Evolutionary conservation across 352 stramenopile genomes (phyloP).

Genomic region (Globisporangium mamillatum): DNA sequence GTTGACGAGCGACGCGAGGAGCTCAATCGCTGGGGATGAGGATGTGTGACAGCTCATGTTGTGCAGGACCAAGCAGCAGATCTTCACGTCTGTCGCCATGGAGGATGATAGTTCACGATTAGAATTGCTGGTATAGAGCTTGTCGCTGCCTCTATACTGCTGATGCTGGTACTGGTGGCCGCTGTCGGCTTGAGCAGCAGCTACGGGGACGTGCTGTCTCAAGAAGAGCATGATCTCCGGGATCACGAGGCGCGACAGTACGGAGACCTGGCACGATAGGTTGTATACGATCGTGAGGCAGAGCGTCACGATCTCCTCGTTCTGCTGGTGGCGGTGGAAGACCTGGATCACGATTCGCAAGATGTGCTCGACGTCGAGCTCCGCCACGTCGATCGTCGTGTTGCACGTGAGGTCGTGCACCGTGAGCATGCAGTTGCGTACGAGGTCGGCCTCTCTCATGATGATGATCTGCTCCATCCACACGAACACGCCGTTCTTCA

Average conservation of each 20-base stretch:
- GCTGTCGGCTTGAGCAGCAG: not conserved
- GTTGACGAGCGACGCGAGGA: slow-evolving; percentile 49
- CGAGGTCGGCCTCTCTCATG: slow-evolving; percentile 68
- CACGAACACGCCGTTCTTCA: slow-evolving; percentile 59
- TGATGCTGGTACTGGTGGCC: not conserved
- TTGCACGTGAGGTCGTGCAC: slow-evolving; percentile 71
- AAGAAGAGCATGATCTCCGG: slow-evolving; percentile 60
- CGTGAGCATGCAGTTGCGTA: slow-evolving; percentile 77
- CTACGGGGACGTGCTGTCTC: slow-evolving; percentile 33
- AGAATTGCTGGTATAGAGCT: not conserved
- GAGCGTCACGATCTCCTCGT: slow-evolving; percentile 53
- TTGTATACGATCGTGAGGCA: slow-evolving; percentile 79
- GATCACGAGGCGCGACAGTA: slow-evolving; percentile 45
- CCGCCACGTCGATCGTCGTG: slow-evolving; percentile 42
- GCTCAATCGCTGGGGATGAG: not conserved
- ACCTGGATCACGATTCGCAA: slow-evolving; percentile 67
- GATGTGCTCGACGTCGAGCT: slow-evolving; percentile 63
- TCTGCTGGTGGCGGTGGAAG: slow-evolving; percentile 42
- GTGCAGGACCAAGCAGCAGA: slow-evolving; percentile 70
- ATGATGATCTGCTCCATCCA: slow-evolving; percentile 83
- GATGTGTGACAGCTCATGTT: slow-evolving; percentile 55
- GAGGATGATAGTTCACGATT: not conserved
- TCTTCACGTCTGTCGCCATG: slow-evolving; percentile 28
- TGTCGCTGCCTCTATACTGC: not conserved
- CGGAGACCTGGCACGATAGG: slow-evolving; percentile 51